These are phyloP conservation scores for Fraxinus pennsylvanica DNA, from an alignment of 257 asterid genomes.

Conservation along the genomic window DNA sequence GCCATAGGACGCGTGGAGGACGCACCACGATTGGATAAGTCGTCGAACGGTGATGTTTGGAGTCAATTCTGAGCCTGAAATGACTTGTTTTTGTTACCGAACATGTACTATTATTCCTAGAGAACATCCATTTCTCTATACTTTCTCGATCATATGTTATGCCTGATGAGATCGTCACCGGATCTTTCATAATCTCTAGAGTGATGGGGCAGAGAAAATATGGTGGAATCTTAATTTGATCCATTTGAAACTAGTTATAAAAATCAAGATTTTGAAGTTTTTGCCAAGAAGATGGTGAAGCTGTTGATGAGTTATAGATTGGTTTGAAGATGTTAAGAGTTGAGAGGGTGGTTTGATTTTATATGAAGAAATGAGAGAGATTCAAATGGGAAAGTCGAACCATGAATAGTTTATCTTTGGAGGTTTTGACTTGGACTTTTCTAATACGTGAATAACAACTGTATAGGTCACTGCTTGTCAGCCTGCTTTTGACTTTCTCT, in stretches of 20 bases:
- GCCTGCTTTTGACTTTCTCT: constrained; percentile 13
- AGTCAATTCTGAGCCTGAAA: constrained; percentile 28
- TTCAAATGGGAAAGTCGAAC: constrained; percentile 44
- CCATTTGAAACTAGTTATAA: neutral
- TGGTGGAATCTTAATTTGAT: constrained; percentile 47
- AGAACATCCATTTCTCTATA: too few relatives aligned
- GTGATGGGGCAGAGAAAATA: constrained; percentile 58
- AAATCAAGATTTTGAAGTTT: neutral
- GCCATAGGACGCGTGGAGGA: constrained; percentile 41
- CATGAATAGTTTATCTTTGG: constrained; percentile 11
- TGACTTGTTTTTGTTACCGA: too few relatives aligned
- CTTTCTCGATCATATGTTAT: too few relatives aligned
- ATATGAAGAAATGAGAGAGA: constrained; percentile 21
- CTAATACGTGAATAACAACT: too few relatives aligned
- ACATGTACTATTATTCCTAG: too few relatives aligned
- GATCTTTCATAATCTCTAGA: constrained; percentile 54
- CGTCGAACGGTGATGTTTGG: constrained; percentile 53
- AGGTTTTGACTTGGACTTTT: constrained; percentile 13
- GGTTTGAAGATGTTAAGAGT: constrained; percentile 26
- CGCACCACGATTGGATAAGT: constrained; percentile 49
- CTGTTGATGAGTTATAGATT: constrained; percentile 20
- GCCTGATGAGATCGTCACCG: constrained; percentile 35
- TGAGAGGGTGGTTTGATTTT: constrained; percentile 11
- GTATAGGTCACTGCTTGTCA: too few relatives aligned
- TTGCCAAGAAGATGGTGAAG: constrained; percentile 14